phyloP scores from a whole-genome alignment of 73 alveolate species.

The Blepharisma stoltei region DNA sequence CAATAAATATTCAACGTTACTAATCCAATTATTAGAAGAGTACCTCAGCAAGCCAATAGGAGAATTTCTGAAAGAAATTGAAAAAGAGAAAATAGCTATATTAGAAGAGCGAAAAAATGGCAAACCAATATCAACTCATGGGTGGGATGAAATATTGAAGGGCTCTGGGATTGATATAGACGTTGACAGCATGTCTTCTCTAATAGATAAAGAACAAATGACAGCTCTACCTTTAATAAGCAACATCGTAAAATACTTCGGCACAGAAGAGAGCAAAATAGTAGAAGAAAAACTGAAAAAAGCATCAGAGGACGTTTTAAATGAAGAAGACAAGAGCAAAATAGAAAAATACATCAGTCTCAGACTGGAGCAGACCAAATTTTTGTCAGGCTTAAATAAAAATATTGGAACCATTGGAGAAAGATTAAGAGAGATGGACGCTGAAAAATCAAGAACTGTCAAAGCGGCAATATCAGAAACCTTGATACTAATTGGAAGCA shows the following conservation, averaged over 20 bases:
- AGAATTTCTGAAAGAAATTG: neutral
- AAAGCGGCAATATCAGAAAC: neutral
- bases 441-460: neutral
- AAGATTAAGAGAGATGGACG: neutral
- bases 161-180: constrained; percentile 13
- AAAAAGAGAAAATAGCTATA: neutral
- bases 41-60: too few species aligned
- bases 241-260: neutral
- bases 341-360: neutral
- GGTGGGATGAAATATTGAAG: neutral
- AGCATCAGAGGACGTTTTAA: neutral
- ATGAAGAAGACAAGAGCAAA: neutral
- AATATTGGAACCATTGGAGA: neutral
- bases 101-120: neutral
- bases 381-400: neutral
- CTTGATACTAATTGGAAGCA: neutral
- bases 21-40: neutral
- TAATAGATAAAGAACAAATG: neutral
- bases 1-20: neutral
- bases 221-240: neutral
- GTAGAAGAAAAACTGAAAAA: neutral
- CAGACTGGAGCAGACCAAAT: neutral
- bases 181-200: neutral
- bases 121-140: neutral
- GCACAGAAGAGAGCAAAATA: neutral